phyloP scores from a whole-genome alignment of 2,329 filamentous ascomycete genomes.

The Tolypocladium tundrense region DNA sequence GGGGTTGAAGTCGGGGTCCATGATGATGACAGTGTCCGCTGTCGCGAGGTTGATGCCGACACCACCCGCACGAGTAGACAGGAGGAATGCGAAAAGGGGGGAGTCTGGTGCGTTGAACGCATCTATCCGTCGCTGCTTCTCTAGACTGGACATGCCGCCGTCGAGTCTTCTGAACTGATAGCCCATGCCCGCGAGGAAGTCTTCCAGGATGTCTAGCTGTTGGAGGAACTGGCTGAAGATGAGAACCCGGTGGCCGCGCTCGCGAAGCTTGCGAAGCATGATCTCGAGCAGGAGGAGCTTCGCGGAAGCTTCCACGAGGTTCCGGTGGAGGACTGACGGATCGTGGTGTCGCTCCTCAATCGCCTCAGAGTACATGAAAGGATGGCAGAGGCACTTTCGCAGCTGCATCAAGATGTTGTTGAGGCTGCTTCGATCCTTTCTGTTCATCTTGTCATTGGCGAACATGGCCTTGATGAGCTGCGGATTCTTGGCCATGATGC shows the following conservation, averaged over 20 bases:
- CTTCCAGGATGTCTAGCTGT: conserved; percentile 83
- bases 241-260: conserved; percentile 79
- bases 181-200: conserved; percentile 71
- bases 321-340: conserved; percentile 55
- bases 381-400: conserved; percentile 88
- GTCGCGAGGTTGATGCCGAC: conserved; percentile 97
- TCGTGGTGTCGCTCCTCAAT: conserved; percentile 74
- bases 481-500: conserved; percentile 83
- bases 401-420: conserved; percentile 96
- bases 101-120: conserved; percentile 83
- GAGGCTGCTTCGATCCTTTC: conserved; percentile 65
- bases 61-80: conserved; percentile 89
- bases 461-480: conserved; percentile 84
- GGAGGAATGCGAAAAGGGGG: conserved; percentile 74
- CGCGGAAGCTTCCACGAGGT: conserved; percentile 81
- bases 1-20: conserved; percentile 95
- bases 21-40: conserved; percentile 94
- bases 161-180: conserved; percentile 73
- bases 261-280: conserved; percentile 78
- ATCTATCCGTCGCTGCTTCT: conserved; percentile 93
- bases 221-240: conserved; percentile 94
- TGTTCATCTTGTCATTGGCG: conserved; percentile 54
- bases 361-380: conserved; percentile 82
- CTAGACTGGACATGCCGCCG: conserved; percentile 66
- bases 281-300: conserved; percentile 78